These are phyloP conservation scores for Claviceps spartinae DNA, from an alignment of 2,329 filamentous ascomycete species.

Conservation along the genomic window DNA sequence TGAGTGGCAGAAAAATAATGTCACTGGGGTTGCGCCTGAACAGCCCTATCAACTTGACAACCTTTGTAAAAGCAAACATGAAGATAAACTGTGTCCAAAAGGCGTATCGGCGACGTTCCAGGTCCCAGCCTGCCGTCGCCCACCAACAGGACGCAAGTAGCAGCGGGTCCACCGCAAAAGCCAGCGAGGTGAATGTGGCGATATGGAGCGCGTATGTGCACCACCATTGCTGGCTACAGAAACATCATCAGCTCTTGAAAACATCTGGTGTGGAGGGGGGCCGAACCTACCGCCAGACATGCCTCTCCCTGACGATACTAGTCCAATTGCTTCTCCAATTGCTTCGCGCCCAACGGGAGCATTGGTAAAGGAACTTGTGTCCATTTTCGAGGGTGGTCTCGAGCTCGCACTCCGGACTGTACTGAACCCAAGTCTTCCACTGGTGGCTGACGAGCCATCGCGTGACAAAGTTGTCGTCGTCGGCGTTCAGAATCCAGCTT, in stretches of 20 bases:
- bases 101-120: constrained; percentile 34
- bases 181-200: constrained; percentile 82
- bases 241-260: constrained; percentile 1
- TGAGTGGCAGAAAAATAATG: constrained; percentile 67
- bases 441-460: constrained; percentile 85
- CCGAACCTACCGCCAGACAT: constrained; percentile 73
- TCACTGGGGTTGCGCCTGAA: constrained; percentile 77
- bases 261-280: neutral
- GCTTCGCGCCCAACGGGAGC: constrained; percentile 86
- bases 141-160: constrained; percentile 57
- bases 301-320: constrained; percentile 68
- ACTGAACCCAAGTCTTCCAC: constrained; percentile 93
- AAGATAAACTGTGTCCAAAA: constrained; percentile 54
- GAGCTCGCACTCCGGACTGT: constrained; percentile 79
- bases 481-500: constrained; percentile 80
- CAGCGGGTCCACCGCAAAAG: constrained; percentile 63
- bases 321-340: constrained; percentile 97
- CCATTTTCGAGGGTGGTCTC: constrained; percentile 88
- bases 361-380: constrained; percentile 81
- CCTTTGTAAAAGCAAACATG: constrained; percentile 75
- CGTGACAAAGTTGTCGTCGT: constrained; percentile 97
- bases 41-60: constrained; percentile 78
- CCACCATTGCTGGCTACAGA: constrained; percentile 70
- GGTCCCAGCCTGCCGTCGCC: constrained; percentile 50
- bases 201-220: constrained; percentile 86